A percentile compares a stretch with the other conserved stretches of the same genome.
phyloP scores from a whole-genome alignment of 306 rosid genomes.

The Acmispon strigosus region DNA sequence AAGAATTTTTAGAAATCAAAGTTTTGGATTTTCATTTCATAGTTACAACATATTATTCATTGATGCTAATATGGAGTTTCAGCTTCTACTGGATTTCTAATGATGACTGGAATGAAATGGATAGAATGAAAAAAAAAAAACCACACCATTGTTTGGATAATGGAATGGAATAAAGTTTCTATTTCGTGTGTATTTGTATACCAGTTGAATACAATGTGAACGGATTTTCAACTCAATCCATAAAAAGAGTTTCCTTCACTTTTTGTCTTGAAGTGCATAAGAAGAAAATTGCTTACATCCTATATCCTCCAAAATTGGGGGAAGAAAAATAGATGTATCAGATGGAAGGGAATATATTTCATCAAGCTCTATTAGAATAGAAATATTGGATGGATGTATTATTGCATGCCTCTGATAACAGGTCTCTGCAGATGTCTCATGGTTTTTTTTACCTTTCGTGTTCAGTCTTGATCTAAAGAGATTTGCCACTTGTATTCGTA shows the following conservation, averaged over 20 bases:
- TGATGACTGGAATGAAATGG: background rate
- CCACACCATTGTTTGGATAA: background rate
- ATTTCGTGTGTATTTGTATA: too few relatives aligned
- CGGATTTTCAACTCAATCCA: too few relatives aligned
- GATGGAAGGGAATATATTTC: too few relatives aligned
- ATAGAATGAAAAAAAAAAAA: background rate
- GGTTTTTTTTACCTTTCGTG: too few relatives aligned
- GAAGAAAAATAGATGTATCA: background rate
- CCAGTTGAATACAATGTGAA: too few relatives aligned
- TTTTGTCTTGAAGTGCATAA: too few relatives aligned
- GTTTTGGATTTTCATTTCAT: slow-evolving; percentile 2
- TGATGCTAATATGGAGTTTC: background rate
- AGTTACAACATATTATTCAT: background rate
- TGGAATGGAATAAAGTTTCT: background rate
- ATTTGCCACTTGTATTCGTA: background rate
- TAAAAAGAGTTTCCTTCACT: background rate
- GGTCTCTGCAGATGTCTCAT: background rate
- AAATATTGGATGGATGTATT: too few relatives aligned
- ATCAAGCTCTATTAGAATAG: background rate
- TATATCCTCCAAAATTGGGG: background rate
- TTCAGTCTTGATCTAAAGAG: background rate
- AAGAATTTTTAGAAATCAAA: background rate
- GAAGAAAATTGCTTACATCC: background rate
- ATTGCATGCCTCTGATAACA: background rate
- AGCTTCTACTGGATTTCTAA: background rate